These are phyloP conservation scores for Neurospora cerealis DNA, from an alignment of 495 filamentous ascomycete species.

Conservation along the genomic window DNA sequence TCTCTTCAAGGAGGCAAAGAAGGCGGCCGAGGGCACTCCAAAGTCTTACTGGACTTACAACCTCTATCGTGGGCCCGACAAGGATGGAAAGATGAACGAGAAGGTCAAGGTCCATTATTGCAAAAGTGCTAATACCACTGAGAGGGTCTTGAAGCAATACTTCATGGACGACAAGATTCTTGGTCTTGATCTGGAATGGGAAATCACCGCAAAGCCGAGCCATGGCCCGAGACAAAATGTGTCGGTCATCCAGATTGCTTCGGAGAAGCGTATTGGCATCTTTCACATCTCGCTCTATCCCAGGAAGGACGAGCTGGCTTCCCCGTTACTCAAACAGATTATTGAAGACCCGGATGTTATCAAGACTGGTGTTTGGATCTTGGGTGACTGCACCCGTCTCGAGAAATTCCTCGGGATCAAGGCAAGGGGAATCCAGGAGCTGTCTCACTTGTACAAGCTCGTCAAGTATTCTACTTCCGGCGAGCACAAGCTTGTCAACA, in stretches of 20 bases:
- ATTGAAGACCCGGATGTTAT: conserved; percentile 59
- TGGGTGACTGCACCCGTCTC: conserved; percentile 63
- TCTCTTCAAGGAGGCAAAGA: conserved; percentile 33
- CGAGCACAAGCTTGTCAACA: conserved; percentile 49
- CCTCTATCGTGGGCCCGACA: conserved; percentile 44
- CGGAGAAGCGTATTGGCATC: conserved; percentile 64
- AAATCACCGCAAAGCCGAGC: conserved; percentile 32
- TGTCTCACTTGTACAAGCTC: conserved; percentile 70
- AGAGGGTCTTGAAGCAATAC: conserved; percentile 51
- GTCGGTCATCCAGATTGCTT: conserved; percentile 72
- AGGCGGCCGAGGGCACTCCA: conserved; percentile 26
- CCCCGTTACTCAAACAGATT: conserved; percentile 57
- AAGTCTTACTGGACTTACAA: conserved; percentile 57
- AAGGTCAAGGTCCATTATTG: conserved; percentile 68
- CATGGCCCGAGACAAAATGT: conserved; percentile 53
- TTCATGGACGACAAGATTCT: conserved; percentile 62
- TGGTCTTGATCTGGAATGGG: conserved; percentile 86
- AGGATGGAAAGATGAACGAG: conserved; percentile 21
- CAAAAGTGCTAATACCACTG: conserved; percentile 50
- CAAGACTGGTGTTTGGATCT: conserved; percentile 71
- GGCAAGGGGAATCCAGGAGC: conserved; percentile 59
- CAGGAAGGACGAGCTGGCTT: conserved; percentile 48
- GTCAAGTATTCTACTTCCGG: conserved; percentile 47
- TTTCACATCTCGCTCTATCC: conserved; percentile 65
- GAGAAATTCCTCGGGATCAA: conserved; percentile 54